A percentile compares a stretch with the other conserved stretches of the same genome.
Conservation (phyloP, 2,329 filamentous ascomycete species). For the Penicillium sp. region DNA sequence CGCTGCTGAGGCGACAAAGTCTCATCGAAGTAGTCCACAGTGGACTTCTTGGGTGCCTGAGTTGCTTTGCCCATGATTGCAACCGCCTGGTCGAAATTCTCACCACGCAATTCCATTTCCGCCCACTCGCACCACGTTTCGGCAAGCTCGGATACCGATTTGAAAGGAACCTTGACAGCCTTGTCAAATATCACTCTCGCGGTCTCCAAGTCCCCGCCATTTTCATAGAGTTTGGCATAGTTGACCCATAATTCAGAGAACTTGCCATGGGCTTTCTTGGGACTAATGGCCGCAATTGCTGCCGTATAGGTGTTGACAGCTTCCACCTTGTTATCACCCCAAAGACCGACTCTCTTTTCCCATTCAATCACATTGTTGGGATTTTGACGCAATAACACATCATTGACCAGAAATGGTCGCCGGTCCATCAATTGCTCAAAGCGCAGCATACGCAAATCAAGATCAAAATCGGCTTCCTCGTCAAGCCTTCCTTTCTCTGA, state of each 20-base stretch:
- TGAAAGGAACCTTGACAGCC: constrained; percentile 95
- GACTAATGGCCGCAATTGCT: constrained; percentile 85
- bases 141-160: constrained; percentile 90
- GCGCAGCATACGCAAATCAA: constrained; percentile 94
- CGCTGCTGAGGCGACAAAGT: constrained; percentile 87
- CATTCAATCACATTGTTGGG: constrained; percentile 94
- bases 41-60: constrained; percentile 94
- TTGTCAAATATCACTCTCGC: constrained; percentile 95
- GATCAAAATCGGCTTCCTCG: constrained; percentile 81
- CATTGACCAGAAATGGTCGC: constrained; percentile 89
- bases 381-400: constrained; percentile 90
- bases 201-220: constrained; percentile 73
- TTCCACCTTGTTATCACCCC: constrained; percentile 88
- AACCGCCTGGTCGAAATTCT: constrained; percentile 92
- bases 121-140: constrained; percentile 99
- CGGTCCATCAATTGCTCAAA: constrained; percentile 98
- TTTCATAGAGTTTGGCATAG: constrained; percentile 96
- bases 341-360: constrained; percentile 93
- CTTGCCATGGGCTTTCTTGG: constrained; percentile 87
- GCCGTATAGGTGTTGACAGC: constrained; percentile 91
- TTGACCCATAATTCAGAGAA: constrained; percentile 95
- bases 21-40: constrained; percentile 98
- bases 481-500: constrained; percentile 73
- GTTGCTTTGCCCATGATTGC: constrained; percentile 96
- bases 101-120: constrained; percentile 91